Conservation (phyloP, 1,284 basidiomycete species). For the Apiotrichum montevideense region DNA sequence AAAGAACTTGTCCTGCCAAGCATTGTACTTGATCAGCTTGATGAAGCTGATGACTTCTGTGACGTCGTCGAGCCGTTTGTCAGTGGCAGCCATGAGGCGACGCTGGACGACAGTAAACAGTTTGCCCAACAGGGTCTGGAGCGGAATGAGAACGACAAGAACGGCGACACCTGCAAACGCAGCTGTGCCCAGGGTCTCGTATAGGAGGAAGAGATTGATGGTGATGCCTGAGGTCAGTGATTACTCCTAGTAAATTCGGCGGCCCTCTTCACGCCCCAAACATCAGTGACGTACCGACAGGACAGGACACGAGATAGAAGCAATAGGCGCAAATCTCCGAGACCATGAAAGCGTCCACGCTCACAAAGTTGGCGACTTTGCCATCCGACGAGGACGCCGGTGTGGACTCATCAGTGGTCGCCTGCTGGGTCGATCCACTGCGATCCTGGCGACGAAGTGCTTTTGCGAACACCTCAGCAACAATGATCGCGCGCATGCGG, state of each 20-base stretch:
- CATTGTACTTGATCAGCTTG: conserved; percentile 51
- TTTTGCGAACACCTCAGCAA: conserved; percentile 54
- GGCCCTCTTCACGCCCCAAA: no score
- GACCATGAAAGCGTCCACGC: conserved; percentile 51
- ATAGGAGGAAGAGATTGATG: conserved; percentile 49
- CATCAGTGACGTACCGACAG: conserved; percentile 42
- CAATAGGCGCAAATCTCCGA: conserved; percentile 44
- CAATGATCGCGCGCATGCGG: conserved; percentile 49
- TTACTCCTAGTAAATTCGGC: no score
- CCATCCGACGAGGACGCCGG: conserved; percentile 46
- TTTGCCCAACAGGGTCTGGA: conserved; percentile 45
- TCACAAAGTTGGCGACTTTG: conserved; percentile 53
- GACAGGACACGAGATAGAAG: conserved; percentile 42
- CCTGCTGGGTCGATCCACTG: conserved; percentile 21
- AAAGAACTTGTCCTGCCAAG: conserved; percentile 50
- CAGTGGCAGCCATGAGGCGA: conserved; percentile 51
- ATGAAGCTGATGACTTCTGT: conserved; percentile 54
- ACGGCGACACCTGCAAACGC: conserved; percentile 48
- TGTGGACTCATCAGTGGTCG: no score
- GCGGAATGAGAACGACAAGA: conserved; percentile 45
- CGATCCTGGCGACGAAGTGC: conserved; percentile 51
- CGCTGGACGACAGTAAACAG: conserved; percentile 50
- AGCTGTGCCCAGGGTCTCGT: conserved; percentile 45
- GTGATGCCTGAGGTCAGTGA: no score
- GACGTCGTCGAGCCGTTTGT: conserved; percentile 51